These are phyloP conservation scores for Fusarium concolor DNA, from an alignment of 2,329 filamentous ascomycete genomes.

Conservation along the genomic window DNA sequence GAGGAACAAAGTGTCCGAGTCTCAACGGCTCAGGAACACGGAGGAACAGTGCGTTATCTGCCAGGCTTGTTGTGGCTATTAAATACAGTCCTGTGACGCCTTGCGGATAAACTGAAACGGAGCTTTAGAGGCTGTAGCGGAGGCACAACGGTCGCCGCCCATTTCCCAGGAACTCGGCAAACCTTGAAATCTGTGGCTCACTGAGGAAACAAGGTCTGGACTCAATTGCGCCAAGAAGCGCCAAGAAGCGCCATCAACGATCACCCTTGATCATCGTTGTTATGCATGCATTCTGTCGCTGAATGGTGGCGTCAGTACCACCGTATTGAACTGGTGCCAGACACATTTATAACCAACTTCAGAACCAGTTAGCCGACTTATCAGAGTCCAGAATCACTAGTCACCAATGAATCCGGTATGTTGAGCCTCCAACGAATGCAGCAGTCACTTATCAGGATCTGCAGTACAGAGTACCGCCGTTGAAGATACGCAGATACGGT, in stretches of 20 bases:
- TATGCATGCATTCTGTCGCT: slow-evolving; percentile 19
- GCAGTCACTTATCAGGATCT: slow-evolving; percentile 25
- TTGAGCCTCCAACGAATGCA: not conserved
- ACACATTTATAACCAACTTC: slow-evolving; percentile 1
- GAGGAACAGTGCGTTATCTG: slow-evolving; percentile 19
- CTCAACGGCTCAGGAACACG: slow-evolving; percentile 1
- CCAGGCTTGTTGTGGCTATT: slow-evolving; percentile 8
- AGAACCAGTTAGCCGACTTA: not conserved
- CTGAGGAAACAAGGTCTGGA: slow-evolving; percentile 14
- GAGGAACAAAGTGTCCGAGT: slow-evolving; percentile 3
- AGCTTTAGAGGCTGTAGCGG: slow-evolving; percentile 12
- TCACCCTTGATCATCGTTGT: slow-evolving; percentile 23
- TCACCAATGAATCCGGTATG: not conserved
- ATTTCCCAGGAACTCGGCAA: slow-evolving; percentile 25
- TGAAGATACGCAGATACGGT: slow-evolving; percentile 20
- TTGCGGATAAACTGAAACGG: slow-evolving; percentile 1
- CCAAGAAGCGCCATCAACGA: slow-evolving; percentile 25
- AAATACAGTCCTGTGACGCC: slow-evolving; percentile 4
- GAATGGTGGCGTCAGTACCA: slow-evolving; percentile 10
- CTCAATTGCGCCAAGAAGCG: slow-evolving; percentile 19
- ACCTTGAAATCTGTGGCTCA: slow-evolving; percentile 22
- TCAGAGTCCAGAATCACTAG: slow-evolving; percentile 4
- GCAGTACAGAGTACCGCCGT: slow-evolving; percentile 6
- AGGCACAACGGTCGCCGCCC: slow-evolving; percentile 21
- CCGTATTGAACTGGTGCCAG: slow-evolving; percentile 9